Percentiles rank a stretch among this genome's conserved stretches.
These are phyloP conservation scores for Globisporangium barbulae DNA, from an alignment of 352 stramenopile species.

Conservation along the genomic window DNA sequence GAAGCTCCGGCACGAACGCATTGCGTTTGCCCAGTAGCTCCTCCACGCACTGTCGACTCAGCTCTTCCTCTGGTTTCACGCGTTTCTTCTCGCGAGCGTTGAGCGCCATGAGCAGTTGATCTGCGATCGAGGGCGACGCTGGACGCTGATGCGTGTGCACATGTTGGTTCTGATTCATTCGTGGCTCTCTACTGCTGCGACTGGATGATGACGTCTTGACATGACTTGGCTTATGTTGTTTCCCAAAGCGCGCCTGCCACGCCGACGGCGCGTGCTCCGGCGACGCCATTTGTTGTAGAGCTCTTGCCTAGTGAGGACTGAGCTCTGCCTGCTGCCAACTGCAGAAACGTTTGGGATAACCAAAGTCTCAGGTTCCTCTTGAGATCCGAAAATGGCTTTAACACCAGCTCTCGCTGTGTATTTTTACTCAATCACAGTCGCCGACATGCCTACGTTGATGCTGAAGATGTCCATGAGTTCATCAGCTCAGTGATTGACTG, in stretches of 20 bases:
- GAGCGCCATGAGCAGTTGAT: constrained; percentile 38
- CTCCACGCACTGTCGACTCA: constrained; percentile 46
- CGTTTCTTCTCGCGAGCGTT: constrained; percentile 15
- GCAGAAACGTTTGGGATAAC: background rate
- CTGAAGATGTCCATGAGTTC: background rate
- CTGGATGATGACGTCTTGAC: background rate
- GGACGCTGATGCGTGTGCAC: background rate
- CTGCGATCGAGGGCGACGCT: constrained; percentile 31
- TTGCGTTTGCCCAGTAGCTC: constrained; percentile 55
- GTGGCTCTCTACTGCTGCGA: background rate
- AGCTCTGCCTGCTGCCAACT: no score
- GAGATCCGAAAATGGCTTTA: constrained; percentile 7
- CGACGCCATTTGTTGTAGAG: background rate
- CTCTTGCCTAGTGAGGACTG: background rate
- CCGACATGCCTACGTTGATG: background rate
- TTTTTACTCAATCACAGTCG: constrained; percentile 6
- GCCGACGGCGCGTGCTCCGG: constrained; percentile 33
- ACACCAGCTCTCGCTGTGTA: background rate
- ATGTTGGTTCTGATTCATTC: background rate
- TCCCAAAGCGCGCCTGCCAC: constrained; percentile 62
- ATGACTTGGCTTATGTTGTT: constrained; percentile 24
- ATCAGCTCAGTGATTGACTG: background rate
- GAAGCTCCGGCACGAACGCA: constrained; percentile 35
- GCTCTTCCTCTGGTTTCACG: constrained; percentile 23
- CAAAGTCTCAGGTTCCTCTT: background rate